Conservation (phyloP, 2,329 filamentous ascomycete genomes). For the Hymenoscyphus infarciens region DNA sequence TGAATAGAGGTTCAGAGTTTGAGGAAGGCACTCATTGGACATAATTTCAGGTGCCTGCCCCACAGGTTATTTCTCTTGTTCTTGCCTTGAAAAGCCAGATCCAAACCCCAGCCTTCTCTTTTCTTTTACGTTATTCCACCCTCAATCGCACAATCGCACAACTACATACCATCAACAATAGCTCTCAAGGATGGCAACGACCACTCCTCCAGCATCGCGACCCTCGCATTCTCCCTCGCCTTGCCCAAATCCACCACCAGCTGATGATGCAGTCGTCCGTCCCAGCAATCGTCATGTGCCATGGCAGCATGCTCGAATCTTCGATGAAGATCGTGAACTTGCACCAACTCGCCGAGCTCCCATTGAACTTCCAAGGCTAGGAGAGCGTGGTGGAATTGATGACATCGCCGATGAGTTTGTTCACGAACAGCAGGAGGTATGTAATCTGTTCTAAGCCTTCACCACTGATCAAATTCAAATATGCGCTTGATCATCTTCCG, state of each 20-base stretch:
- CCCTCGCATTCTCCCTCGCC: not conserved
- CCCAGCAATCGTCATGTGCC: not conserved
- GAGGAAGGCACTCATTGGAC: not conserved
- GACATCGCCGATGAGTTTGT: not conserved
- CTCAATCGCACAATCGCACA: not conserved
- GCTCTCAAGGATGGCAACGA: not conserved
- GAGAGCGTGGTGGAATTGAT: not conserved
- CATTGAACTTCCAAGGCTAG: not conserved
- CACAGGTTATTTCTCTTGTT: not conserved
- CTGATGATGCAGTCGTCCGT: not conserved
- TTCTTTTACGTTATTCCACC: not conserved
- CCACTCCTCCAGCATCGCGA: not conserved
- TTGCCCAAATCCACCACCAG: not conserved
- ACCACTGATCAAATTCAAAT: not conserved
- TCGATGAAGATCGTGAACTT: slow-evolving; percentile 1
- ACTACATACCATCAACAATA: not conserved
- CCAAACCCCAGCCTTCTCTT: not conserved
- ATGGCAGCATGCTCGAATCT: slow-evolving; percentile 1
- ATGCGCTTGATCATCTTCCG: too few species aligned
- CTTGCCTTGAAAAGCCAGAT: not conserved
- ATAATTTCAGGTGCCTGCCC: not conserved
- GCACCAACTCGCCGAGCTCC: not conserved
- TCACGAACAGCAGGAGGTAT: not conserved
- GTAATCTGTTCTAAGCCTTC: not conserved
- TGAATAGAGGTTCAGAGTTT: not conserved